phyloP scores from a whole-genome alignment of 495 filamentous ascomycete genomes.

The Terfezia boudieri region DNA sequence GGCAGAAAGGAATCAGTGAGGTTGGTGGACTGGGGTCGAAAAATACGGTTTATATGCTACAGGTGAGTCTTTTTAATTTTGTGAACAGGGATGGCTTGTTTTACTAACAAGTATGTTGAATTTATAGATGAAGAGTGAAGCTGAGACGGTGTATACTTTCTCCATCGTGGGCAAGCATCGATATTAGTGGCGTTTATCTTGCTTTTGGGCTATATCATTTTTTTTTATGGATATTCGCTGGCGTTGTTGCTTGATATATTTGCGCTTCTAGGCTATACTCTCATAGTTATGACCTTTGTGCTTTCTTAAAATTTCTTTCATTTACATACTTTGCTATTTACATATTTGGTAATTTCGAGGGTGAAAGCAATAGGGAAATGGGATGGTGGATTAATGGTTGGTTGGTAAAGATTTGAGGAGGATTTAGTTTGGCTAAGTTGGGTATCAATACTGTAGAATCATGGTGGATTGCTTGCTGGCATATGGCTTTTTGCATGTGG shows the following conservation, averaged over 20 bases:
- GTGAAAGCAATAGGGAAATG: not conserved
- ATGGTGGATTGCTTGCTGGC: too few species aligned
- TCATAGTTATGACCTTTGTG: not conserved
- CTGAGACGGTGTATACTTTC: constrained; percentile 37
- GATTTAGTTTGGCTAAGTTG: too few species aligned
- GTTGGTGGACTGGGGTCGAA: constrained; percentile 51
- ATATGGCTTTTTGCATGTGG: too few species aligned
- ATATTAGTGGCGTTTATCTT: constrained; percentile 22
- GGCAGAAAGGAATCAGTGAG: constrained; percentile 39
- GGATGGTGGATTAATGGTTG: not conserved
- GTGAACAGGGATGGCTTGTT: not conserved
- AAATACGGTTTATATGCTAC: constrained; percentile 22
- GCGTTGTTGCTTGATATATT: not conserved
- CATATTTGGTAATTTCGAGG: not conserved
- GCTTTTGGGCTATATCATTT: not conserved
- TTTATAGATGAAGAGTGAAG: constrained; percentile 34
- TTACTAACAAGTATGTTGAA: too few species aligned
- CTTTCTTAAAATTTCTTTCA: not conserved
- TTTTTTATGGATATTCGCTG: not conserved
- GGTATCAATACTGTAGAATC: too few species aligned
- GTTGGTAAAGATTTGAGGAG: not conserved
- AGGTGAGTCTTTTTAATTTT: constrained; percentile 11
- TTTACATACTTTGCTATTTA: not conserved
- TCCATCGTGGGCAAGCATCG: constrained; percentile 37
- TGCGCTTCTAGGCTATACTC: not conserved